A percentile compares a stretch with the other conserved stretches of the same genome.
These are phyloP conservation scores for Knoxdaviesia proteae DNA, from an alignment of 2,329 filamentous ascomycete genomes.

Conservation along the genomic window DNA sequence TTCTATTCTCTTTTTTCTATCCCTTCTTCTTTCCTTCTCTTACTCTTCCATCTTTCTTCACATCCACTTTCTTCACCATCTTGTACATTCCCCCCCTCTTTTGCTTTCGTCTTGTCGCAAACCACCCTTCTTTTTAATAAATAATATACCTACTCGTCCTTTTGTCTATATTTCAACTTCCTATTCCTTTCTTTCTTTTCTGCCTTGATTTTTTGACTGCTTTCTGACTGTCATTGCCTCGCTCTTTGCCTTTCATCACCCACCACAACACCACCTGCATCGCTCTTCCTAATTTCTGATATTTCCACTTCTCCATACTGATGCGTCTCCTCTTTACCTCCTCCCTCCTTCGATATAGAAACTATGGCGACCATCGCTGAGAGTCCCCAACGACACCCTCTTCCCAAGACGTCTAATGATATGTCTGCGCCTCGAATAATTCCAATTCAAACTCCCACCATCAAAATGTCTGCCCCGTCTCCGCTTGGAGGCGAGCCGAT, in stretches of 20 bases:
- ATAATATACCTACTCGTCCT: constrained; percentile 1
- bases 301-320: background rate
- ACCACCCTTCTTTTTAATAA: too few relatives aligned
- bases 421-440: constrained; percentile 14
- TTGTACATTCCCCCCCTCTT: background rate
- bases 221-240: background rate
- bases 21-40: background rate
- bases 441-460: constrained; percentile 33
- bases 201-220: background rate
- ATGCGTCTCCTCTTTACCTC: background rate
- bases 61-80: background rate
- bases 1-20: background rate
- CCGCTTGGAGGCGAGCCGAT: constrained; percentile 30
- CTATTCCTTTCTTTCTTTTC: constrained; percentile 1
- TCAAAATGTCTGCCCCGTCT: constrained; percentile 36
- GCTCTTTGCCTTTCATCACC: background rate
- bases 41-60: constrained; percentile 1
- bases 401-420: constrained; percentile 4
- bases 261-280: background rate
- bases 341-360: background rate
- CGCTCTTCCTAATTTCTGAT: background rate
- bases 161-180: constrained; percentile 1
- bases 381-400: constrained; percentile 4
- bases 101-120: background rate
- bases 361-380: constrained; percentile 6